Evolutionary conservation across 2,329 filamentous ascomycete genomes (phyloP), one percentile per base, ranked within the genome.

Genomic region (Gliomastix tumulicola): DNA sequence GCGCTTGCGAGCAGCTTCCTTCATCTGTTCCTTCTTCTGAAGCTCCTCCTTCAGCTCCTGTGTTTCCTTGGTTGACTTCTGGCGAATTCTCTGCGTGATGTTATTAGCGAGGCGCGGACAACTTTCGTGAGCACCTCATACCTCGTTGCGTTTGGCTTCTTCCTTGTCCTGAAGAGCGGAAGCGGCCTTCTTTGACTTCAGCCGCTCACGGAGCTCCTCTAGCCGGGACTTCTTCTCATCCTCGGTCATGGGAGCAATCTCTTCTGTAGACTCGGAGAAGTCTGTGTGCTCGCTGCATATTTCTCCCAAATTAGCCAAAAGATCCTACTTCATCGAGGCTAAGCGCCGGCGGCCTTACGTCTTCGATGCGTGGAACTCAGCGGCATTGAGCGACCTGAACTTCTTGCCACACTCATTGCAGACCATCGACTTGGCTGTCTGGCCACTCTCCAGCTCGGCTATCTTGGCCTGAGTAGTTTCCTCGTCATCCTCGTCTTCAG

Each of bases 401-500:
- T 80, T 84, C 72, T 95, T 96, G 54, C 84, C 84, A 55, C 92
- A 98, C 39, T 96, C 90, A 46, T 95, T 92, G 73, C 92, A 98
- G 35, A 94, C 74, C 38, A 97, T 77, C 34, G 88, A 94, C 52
- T 79, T 76, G 38, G 88, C 85, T n/a, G n/a, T n/a, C 50, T 82
- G 78, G 41, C 83, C 86, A 3, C 76, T 76, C 49, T 84, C 71
- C 4, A 89, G 67, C n/a, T 77, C 73, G 6, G 79, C 74, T 10
- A 77, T 74, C 49, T 83, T 69, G 22, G 72, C 68, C 32, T 66
- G 63, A 6, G 66, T 68, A 20, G 68, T 62, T 9, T 66, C 66
- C 12, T 44, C 69, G 8, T 76, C 69, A 4, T 67, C 63, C 4
- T 72, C 63, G 20, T 69, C 71, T 4, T 58, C 60, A 2, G 58